A percentile compares a stretch with the other conserved stretches of the same genome.
Conservation (phyloP, 2,329 filamentous ascomycete genomes). For the Macrophomina tecta region DNA sequence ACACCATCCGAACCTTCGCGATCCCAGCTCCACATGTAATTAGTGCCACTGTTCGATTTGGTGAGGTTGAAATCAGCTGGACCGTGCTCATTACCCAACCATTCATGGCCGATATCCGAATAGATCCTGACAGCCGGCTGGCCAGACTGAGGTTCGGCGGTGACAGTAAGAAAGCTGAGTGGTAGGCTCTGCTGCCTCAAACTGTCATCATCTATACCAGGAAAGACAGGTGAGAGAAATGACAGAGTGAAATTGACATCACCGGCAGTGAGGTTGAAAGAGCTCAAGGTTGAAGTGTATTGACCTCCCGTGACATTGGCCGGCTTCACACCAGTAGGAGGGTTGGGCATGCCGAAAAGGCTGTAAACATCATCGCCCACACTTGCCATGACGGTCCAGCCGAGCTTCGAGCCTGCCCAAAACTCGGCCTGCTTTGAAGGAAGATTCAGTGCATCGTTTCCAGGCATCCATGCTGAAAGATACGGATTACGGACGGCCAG, state of each 20-base stretch:
- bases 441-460: conserved; percentile 43
- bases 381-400: conserved; percentile 51
- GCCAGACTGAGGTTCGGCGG: conserved; percentile 33
- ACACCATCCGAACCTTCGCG: conserved; percentile 35
- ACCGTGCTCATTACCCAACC: conserved; percentile 43
- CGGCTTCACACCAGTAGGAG: conserved; percentile 36
- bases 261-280: conserved; percentile 49
- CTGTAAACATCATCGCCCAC: conserved; percentile 48
- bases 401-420: conserved; percentile 50
- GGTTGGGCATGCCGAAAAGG: conserved; percentile 45
- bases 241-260: conserved; percentile 46
- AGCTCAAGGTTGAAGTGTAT: conserved; percentile 51
- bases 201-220: conserved; percentile 37
- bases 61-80: conserved; percentile 29
- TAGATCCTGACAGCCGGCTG: conserved; percentile 46
- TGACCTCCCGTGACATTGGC: conserved; percentile 45
- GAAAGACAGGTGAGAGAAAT: conserved; percentile 54
- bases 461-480: conserved; percentile 52
- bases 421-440: conserved; percentile 49
- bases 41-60: conserved; percentile 35
- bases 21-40: conserved; percentile 42
- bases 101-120: conserved; percentile 53
- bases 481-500: conserved; percentile 52
- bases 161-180: conserved; percentile 52
- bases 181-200: conserved; percentile 53